Base-by-base conservation (phyloP, 331 rosid species). In the Quercus tomentella region DNA sequence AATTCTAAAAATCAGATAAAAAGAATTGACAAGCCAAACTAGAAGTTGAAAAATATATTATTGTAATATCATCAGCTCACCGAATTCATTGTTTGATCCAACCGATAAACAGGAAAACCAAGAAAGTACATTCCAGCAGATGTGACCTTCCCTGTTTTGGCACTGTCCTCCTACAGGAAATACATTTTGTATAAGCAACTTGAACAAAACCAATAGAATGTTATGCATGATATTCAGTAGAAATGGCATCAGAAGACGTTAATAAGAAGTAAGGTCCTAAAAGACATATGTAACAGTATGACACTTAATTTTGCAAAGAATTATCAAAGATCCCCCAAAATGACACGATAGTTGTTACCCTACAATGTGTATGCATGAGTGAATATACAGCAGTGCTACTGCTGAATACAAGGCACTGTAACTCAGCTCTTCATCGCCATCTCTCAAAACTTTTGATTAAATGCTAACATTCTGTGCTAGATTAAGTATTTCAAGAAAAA, bases 81-180 rank as follows among this genome's bases (percentile, higher is more conserved):
- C 14, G 94, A 88, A 84, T 87, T 96, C 65, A 81, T 76, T 72
- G 97, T 90, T 75, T 88, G 98, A 75, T 93, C 97, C 80, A 93
- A 81, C 54, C 95, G 97, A 88, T 96, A 96, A 72, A 96, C 97
- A 65, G 99, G 98, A 81, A 96, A 96, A 72, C 98, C 97, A 74
- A 96, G 98, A 88, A 96, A 96, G 86, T 90, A 96, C 97, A 93
- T 92, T 81, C 99, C 99, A 78, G 99, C 95, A 56, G 97, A 93
- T 72, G 97, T 92, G 63, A 88, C 75, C 89, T 93, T 96, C 56
- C 98, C 97, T 6, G 92, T 88, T 86, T 90, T 96, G 17, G 91
- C 88, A 80, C 98, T 81, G 73, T 93, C 99, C 91, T 96, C 99
- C 99, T 96, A 79, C 78, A 84, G 79, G n/a, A 70, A 79, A 63